Evolutionary conservation across 495 filamentous ascomycete genomes (phyloP).

Genomic region (Xylaria venustula): DNA sequence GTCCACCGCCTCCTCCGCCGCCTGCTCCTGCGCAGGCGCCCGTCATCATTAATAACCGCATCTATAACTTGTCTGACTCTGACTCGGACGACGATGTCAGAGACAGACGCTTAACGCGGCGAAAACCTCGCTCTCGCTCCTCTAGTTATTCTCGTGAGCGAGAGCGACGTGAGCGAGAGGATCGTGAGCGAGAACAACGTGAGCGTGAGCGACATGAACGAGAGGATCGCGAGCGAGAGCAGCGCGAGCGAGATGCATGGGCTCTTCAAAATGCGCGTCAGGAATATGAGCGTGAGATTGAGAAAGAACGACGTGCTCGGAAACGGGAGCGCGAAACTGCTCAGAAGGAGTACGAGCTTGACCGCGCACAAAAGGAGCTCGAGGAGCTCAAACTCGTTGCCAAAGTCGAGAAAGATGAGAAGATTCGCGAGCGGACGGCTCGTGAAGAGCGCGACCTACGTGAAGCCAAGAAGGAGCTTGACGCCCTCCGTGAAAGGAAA

Average conservation of each 20-base stretch:
- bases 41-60: conserved; percentile 52
- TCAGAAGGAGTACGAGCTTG: conserved; percentile 33
- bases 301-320: conserved; percentile 18
- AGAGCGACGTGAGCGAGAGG: conserved; percentile 18
- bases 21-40: conserved; percentile 25
- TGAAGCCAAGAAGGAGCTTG: conserved; percentile 46
- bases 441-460: conserved; percentile 42
- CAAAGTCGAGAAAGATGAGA: conserved; percentile 37
- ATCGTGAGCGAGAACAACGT: conserved; percentile 12
- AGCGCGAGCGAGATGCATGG: conserved; percentile 13
- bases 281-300: conserved; percentile 28
- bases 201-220: conserved; percentile 19
- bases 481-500: conserved; percentile 43
- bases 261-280: conserved; percentile 23
- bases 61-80: conserved; percentile 40
- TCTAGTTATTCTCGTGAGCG: conserved; percentile 20
- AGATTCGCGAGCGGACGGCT: conserved; percentile 43
- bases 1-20: conserved; percentile 13
- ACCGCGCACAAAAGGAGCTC: conserved; percentile 31
- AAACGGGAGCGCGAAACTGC: conserved; percentile 21
- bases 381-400: conserved; percentile 31
- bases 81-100: conserved; percentile 30
- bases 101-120: conserved; percentile 21
- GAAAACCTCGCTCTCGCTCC: conserved; percentile 21
- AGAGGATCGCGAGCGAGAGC: conserved; percentile 6